A percentile compares a stretch with the other conserved stretches of the same genome.
These are phyloP conservation scores for Coniochaeta sp. DNA, from an alignment of 2,329 filamentous ascomycete genomes.

Conservation along the genomic window DNA sequence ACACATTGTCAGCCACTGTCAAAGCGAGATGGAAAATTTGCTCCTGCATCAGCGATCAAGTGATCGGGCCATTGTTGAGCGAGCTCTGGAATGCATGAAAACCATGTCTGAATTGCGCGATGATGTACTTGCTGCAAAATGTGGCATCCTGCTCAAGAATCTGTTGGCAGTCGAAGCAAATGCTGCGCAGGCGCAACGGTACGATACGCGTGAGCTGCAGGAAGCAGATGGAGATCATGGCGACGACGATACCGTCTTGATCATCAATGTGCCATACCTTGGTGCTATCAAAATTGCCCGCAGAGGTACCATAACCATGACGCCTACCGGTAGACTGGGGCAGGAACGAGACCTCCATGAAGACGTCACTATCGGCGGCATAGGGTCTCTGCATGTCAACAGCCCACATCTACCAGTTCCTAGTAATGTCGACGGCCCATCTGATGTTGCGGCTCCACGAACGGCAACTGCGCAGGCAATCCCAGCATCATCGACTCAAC, in stretches of 20 bases:
- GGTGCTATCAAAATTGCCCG: too few species aligned
- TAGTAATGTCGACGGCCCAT: too few species aligned
- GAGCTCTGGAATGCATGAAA: constrained; percentile 25
- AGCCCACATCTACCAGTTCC: too few species aligned
- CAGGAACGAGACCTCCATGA: too few species aligned
- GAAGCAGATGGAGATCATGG: not conserved
- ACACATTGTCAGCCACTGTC: constrained; percentile 16
- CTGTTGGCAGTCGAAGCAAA: constrained; percentile 24
- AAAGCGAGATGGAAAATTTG: constrained; percentile 11
- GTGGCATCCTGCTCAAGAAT: constrained; percentile 18
- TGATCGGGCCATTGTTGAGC: constrained; percentile 31
- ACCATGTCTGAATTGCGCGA: constrained; percentile 14
- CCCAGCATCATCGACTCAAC: not conserved
- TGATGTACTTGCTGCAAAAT: constrained; percentile 22
- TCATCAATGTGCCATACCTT: too few species aligned
- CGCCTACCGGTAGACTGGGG: too few species aligned
- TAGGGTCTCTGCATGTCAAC: too few species aligned
- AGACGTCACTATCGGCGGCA: too few species aligned
- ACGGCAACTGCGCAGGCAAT: not conserved
- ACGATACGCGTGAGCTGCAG: constrained; percentile 5
- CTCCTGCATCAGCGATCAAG: constrained; percentile 28
- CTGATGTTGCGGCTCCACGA: too few species aligned
- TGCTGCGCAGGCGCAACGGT: constrained; percentile 10
- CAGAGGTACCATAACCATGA: too few species aligned
- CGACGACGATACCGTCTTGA: too few species aligned